Evolutionary conservation across 176 grass and related monocot species (phyloP), one percentile per base, ranked within the genome.

Genomic region (Hyparrhenia diplandra): DNA sequence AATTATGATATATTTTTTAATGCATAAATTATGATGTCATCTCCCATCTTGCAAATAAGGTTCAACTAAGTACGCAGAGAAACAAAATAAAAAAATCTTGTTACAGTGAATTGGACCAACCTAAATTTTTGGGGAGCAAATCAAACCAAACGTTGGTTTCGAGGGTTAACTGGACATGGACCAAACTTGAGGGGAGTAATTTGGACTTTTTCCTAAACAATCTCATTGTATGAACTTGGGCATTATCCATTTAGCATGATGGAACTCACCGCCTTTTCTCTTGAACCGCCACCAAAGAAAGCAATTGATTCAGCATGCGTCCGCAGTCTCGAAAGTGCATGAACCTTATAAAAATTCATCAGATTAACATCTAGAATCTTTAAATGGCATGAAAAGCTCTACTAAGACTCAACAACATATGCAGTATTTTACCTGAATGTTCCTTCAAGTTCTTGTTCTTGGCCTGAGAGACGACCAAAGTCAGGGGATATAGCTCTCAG

Each of bases 241-340:
- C 10, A 31, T 49, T 46, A 49, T 45, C 16, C 66, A 69, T 71
- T 51, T 80, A 27, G 16, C 25, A 35, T 46, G 40, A 88, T 76
- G 64, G 14, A 76, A 64, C 96, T 95, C 77, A 98, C 96, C 88
- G 79, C 68, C 77, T 90, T 95, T 85, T 98, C 96, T 76, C 96
- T 90, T 81, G 90, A 91, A 84, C 96, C 96, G 86, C 96, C 96
- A 78, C 96, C 96, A 88, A 98, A 98, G 82, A 98, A 98, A 82
- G 96, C 96, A 88, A 98, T 87, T 66, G 96, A 98, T 88, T 98
- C 96, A 86, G 96, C 96, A 82, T 98, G 96, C 12, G 96, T 93
- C 32, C 88, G 92, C 39, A 98, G 83, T 64, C 96, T 98, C 4
- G 96, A 88, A n/a, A n/a, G 71, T 95, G 96, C 96, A 98, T 98